Evolutionary conservation across 495 filamentous ascomycete genomes (phyloP).

Genomic region (Neurospora sp.): DNA sequence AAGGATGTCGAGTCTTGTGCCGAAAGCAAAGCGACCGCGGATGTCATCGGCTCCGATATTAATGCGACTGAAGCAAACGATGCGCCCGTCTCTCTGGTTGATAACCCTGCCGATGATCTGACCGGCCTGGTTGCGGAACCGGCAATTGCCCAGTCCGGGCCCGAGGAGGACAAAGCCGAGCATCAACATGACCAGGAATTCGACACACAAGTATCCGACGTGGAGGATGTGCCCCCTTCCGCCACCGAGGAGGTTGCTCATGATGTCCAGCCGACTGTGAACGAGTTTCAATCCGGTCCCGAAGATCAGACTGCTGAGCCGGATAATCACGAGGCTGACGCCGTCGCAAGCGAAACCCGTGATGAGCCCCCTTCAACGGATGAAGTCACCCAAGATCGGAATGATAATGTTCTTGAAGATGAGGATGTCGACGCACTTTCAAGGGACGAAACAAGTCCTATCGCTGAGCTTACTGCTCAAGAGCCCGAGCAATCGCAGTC

Average conservation of each 20-base stretch:
- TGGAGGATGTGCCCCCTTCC: background rate
- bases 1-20: background rate
- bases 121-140: background rate
- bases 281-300: background rate
- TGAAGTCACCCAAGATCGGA: background rate
- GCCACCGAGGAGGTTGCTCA: background rate
- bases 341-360: background rate
- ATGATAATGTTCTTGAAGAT: background rate
- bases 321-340: background rate
- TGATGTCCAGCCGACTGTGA: background rate
- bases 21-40: background rate
- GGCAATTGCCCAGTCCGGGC: background rate
- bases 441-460: background rate
- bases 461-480: background rate
- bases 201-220: background rate
- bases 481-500: background rate
- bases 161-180: background rate
- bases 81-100: background rate
- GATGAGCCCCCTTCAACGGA: background rate
- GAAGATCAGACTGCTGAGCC: background rate
- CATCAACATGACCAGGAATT: background rate
- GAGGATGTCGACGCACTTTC: background rate
- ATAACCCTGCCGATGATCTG: background rate
- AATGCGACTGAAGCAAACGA: background rate
- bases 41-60: background rate